Evolutionary conservation across 176 grass and related monocot species (phyloP), one percentile per base, ranked within the genome.

Genomic region (Aegilops bicornis): DNA sequence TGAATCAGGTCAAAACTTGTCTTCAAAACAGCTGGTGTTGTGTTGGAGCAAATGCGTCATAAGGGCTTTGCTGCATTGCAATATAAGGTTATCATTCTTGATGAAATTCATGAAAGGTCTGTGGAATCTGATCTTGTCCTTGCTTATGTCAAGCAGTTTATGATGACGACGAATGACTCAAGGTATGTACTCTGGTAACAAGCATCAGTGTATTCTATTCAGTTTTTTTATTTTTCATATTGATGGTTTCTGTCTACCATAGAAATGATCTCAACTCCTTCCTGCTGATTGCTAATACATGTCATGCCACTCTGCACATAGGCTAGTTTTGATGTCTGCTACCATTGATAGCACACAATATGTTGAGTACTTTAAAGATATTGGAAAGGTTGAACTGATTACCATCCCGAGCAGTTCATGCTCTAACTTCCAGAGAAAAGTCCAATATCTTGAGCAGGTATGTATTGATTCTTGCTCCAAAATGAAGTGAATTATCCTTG

Each of bases 81-180:
- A 20, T 98, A 98, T 91, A 98, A 98, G 63, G 95, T 98, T 78
- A 93, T 98, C 87, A 98, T 98, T 86, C 95, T 98, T 79, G 95
- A 98, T 82, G 95, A 98, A 82, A 86, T 98, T 37, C 95, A 98
- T 81, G 95, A 98, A 84, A 86, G 95, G 78, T 98, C 93, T 4
- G 95, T 98, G 54, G 95, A 98, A 92, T 98, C 95, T 85, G 95
- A 98, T 95, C 92, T 95, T 78, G 82, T 98, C 70, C 92, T 98
- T 62, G 89, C 93, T 40, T 90, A 88, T 73, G 81, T 93, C 68
- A 98, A 92, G 71, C 93, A 90, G 64, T 95, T 95, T 90, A 87
- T 95, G 85, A 90, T 93, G 91, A 95, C 90, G 89, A 98, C 90
- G 65, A 88, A 87, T 73, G 89, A 98, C 69, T 78, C 93, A 76